Conservation (phyloP, 768 basidiomycete species). For the Boletus bicolor region DNA sequence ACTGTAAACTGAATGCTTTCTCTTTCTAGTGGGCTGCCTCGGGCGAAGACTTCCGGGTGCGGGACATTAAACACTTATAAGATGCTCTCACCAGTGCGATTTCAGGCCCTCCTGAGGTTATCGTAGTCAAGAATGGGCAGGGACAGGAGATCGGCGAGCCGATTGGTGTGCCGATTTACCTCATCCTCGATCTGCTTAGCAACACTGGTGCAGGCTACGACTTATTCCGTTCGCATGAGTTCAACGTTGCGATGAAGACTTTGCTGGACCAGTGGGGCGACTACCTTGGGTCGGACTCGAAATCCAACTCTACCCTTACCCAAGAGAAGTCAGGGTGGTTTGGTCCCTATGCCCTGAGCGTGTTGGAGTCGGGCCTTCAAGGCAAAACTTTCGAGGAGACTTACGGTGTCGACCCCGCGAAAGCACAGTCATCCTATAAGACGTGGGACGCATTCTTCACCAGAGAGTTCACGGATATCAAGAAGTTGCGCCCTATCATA, state of each 20-base stretch:
- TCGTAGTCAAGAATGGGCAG: no score
- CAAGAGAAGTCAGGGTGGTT: no score
- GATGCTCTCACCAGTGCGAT: neutral
- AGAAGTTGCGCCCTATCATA: no score
- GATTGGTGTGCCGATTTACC: neutral
- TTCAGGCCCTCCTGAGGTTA: no score
- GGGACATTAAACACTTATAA: neutral
- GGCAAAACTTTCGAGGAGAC: no score
- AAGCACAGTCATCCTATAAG: no score
- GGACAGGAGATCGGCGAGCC: neutral
- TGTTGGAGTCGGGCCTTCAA: no score
- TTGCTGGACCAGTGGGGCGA: neutral
- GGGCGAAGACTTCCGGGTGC: neutral
- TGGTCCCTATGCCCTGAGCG: no score
- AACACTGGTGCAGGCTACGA: neutral
- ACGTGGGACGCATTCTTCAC: no score
- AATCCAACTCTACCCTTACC: no score
- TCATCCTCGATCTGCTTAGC: neutral
- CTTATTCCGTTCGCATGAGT: neutral
- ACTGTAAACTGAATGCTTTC: neutral
- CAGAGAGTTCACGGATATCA: conserved; percentile 20
- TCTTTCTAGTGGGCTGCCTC: neutral
- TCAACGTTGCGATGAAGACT: neutral
- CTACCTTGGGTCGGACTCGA: neutral
- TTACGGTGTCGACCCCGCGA: no score